phyloP scores from a whole-genome alignment of 129 eudicot genomes.

The Kitagawia praeruptora region DNA sequence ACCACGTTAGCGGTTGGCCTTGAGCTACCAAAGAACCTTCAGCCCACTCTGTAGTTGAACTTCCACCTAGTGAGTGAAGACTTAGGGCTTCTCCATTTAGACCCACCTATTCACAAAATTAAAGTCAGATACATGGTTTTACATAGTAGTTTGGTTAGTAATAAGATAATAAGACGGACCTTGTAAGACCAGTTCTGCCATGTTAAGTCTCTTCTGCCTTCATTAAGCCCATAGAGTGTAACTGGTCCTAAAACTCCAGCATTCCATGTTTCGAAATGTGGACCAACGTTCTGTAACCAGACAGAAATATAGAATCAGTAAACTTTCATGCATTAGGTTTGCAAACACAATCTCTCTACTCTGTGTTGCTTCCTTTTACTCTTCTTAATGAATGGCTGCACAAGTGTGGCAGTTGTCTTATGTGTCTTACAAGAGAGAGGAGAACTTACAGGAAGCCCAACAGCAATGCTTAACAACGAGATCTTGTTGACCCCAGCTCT shows the following conservation, averaged over 20 bases:
- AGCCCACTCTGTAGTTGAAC: constrained; percentile 82
- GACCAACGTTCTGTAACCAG: constrained; percentile 68
- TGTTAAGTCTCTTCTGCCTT: constrained; percentile 85
- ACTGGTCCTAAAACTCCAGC: constrained; percentile 98
- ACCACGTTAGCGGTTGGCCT: constrained; percentile 84
- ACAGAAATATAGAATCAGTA: constrained; percentile 1
- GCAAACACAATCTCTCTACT: background rate
- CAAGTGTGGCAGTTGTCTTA: background rate
- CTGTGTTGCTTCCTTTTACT: background rate
- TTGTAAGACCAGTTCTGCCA: constrained; percentile 99
- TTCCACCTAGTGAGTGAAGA: constrained; percentile 78
- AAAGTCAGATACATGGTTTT: constrained; percentile 4
- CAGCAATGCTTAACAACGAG: constrained; percentile 83
- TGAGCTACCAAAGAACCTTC: constrained; percentile 59
- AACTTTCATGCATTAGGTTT: constrained; percentile 4
- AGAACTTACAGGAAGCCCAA: constrained; percentile 87
- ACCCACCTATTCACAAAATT: constrained; percentile 54
- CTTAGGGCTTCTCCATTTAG: constrained; percentile 76
- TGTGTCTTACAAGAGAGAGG: constrained; percentile 10
- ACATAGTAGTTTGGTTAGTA: background rate
- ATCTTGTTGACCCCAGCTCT: constrained; percentile 81
- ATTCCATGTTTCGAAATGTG: constrained; percentile 89
- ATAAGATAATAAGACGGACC: constrained; percentile 34
- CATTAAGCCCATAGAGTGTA: constrained; percentile 69
- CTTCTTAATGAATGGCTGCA: background rate